Conservation (phyloP, 1,139 yeast species). For the Groenewaldozyma sp. region DNA sequence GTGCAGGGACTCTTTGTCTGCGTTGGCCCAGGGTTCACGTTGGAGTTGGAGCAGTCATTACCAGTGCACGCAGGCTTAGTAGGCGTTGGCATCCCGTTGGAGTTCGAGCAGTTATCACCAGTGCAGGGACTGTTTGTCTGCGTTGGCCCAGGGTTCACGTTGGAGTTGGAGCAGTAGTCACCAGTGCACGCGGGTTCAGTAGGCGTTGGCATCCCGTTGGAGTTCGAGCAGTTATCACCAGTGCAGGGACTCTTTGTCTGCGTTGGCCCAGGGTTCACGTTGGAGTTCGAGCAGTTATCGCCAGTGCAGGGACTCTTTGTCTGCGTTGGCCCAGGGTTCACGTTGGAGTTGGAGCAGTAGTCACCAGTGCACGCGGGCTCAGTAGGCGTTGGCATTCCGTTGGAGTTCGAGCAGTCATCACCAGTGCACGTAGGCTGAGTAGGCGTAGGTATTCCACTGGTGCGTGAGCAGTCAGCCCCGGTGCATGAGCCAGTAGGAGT, state of each 20-base stretch:
- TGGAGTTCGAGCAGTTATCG: neutral
- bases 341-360: neutral
- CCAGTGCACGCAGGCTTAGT: constrained; percentile 1
- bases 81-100: neutral
- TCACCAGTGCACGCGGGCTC: constrained; percentile 1
- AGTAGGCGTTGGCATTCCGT: no score
- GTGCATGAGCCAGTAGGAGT: no score
- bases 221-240: neutral
- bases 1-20: no score
- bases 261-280: no score
- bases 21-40: no score
- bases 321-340: neutral
- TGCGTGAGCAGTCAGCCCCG: neutral
- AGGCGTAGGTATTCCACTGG: neutral
- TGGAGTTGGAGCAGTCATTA: neutral
- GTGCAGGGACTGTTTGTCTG: neutral
- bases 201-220: neutral
- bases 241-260: neutral
- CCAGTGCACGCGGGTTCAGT: constrained; percentile 1
- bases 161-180: neutral
- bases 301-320: constrained; percentile 1
- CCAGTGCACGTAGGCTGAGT: neutral
- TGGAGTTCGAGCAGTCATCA: neutral
- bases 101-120: neutral
- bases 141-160: no score